Conservation (phyloP, 2,329 filamentous ascomycete species). For the Penicillium psychrosexuale region DNA sequence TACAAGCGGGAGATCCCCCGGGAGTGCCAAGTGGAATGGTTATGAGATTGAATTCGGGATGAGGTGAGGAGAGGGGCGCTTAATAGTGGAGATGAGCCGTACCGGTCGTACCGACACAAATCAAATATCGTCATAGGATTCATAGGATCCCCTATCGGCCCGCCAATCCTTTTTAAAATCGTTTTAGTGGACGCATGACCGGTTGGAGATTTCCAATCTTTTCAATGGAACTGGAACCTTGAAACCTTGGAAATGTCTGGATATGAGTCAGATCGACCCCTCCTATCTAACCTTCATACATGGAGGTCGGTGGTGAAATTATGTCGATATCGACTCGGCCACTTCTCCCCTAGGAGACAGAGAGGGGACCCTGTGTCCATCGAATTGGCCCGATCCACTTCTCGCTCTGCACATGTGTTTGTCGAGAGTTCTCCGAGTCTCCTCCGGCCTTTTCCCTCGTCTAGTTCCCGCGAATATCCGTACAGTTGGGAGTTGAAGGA, state of each 20-base stretch:
- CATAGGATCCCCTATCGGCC: neutral
- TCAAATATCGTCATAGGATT: slow-evolving; percentile 5
- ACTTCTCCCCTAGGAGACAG: slow-evolving; percentile 14
- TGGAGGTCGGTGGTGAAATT: neutral
- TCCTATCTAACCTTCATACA: too few species aligned
- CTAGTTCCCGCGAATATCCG: slow-evolving; percentile 24
- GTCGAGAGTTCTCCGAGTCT: slow-evolving; percentile 27
- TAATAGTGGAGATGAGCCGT: neutral
- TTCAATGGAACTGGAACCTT: neutral
- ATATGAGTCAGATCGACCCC: neutral
- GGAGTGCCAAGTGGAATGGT: slow-evolving; percentile 11
- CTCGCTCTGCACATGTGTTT: neutral
- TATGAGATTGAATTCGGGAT: neutral
- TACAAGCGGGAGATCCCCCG: slow-evolving; percentile 16
- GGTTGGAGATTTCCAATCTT: neutral
- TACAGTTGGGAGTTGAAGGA: neutral
- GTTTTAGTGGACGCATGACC: slow-evolving; percentile 18
- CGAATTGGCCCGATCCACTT: slow-evolving; percentile 1
- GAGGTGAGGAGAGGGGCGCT: neutral
- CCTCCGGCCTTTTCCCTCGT: slow-evolving; percentile 14
- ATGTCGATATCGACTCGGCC: neutral
- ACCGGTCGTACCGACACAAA: neutral
- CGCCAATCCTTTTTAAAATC: neutral
- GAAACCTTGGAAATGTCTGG: neutral
- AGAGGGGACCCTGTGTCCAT: neutral